Evolutionary conservation across 805 yeast species (phyloP).

Genomic region (Huiozyma sinensis): DNA sequence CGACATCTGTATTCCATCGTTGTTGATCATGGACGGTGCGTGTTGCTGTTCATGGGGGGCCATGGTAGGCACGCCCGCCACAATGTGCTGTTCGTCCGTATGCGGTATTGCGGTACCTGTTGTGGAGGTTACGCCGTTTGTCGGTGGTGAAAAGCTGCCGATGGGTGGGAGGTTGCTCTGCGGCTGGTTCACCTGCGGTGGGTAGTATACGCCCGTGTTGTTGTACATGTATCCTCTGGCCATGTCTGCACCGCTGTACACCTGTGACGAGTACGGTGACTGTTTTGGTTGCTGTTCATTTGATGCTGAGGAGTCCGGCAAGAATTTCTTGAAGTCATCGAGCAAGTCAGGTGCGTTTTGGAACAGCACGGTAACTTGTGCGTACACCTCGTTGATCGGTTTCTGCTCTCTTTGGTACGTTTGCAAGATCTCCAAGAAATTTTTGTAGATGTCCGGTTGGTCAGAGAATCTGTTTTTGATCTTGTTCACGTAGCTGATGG

Average conservation of each 20-base stretch:
- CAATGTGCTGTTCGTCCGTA: constrained; percentile 10
- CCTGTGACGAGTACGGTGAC: neutral
- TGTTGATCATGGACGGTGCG: neutral
- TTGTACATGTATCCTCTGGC: neutral
- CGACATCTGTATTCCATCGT: constrained; percentile 7
- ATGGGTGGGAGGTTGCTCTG: constrained; percentile 27
- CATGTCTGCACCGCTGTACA: neutral
- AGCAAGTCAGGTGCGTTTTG: constrained; percentile 88
- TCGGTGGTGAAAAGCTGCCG: constrained; percentile 30
- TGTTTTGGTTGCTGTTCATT: constrained; percentile 19
- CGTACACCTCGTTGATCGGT: constrained; percentile 90
- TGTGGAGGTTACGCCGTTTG: constrained; percentile 19
- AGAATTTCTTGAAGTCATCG: constrained; percentile 88
- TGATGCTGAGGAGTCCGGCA: constrained; percentile 53
- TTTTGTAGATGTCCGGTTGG: constrained; percentile 93
- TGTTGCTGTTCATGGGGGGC: constrained; percentile 11
- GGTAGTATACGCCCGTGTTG: constrained; percentile 3
- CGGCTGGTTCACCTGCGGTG: neutral
- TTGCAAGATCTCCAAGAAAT: constrained; percentile 86
- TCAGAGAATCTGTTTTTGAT: constrained; percentile 87
- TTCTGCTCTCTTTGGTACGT: constrained; percentile 94
- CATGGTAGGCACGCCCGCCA: constrained; percentile 20
- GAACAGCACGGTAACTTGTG: constrained; percentile 81
- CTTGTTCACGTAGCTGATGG: constrained; percentile 90
- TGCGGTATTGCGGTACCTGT: constrained; percentile 2